Conservation (phyloP, 768 basidiomycete species). For the Mycena epipterygia region DNA sequence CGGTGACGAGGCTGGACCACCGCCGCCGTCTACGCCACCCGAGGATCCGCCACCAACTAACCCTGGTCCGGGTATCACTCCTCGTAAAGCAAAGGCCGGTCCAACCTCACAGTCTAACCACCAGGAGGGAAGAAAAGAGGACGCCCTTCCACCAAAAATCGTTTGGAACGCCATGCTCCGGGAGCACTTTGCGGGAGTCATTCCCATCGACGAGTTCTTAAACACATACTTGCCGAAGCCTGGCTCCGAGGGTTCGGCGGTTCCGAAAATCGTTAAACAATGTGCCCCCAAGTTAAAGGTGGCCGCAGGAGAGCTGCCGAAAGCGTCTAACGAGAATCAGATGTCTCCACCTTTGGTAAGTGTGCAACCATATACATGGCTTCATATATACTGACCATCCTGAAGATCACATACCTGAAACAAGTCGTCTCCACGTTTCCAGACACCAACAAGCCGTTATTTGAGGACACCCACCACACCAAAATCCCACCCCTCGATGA, state of each 20-base stretch:
- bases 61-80: not conserved
- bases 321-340: not conserved
- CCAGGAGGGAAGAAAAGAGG: not conserved
- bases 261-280: not conserved
- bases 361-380: not conserved
- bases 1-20: not conserved
- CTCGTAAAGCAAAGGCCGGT: not conserved
- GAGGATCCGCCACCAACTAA: not conserved
- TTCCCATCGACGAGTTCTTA: not conserved
- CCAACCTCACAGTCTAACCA: not conserved
- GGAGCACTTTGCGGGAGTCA: not conserved
- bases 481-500: not conserved
- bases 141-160: not conserved
- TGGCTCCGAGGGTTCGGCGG: not conserved
- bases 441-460: not conserved
- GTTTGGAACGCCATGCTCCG: not conserved
- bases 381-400: not conserved
- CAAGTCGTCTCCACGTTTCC: not conserved
- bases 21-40: not conserved
- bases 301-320: not conserved
- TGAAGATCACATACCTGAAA: not conserved
- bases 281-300: not conserved
- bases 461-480: constrained; percentile 7
- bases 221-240: not conserved
- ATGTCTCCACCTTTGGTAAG: not conserved